These are phyloP conservation scores for Cladosporium oxysporum DNA, from an alignment of 2,329 filamentous ascomycete species.

Conservation along the genomic window DNA sequence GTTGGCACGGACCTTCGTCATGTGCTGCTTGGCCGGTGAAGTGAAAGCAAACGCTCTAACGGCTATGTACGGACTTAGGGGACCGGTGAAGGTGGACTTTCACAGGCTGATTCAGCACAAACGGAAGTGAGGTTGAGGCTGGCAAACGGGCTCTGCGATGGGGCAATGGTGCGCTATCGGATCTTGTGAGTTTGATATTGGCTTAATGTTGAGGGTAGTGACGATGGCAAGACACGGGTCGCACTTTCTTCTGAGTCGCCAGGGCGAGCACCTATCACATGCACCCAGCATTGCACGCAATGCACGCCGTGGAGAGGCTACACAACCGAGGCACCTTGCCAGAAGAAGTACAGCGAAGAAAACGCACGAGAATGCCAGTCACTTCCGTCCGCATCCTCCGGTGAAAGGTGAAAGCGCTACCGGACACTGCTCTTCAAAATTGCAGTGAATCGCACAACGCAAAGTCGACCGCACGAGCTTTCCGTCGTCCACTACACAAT, in stretches of 20 bases:
- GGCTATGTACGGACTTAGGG: neutral
- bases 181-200: neutral
- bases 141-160: neutral
- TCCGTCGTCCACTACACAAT: neutral
- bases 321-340: neutral
- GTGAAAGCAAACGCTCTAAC: conserved; percentile 1
- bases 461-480: neutral
- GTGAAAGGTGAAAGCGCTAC: neutral
- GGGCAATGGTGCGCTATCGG: neutral
- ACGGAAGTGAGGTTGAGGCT: neutral
- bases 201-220: neutral
- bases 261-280: neutral
- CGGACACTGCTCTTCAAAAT: neutral
- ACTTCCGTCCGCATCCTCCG: too few relatives aligned
- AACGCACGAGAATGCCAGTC: neutral
- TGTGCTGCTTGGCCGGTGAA: neutral
- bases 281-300: neutral
- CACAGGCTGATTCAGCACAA: neutral
- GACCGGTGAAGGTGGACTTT: neutral
- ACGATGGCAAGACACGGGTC: neutral
- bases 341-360: neutral
- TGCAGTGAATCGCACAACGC: neutral
- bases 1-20: neutral
- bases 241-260: neutral
- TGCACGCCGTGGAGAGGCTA: neutral